Evolutionary conservation across 306 rosid species (phyloP).

Genomic region (Cucurbita argyrosperma): DNA sequence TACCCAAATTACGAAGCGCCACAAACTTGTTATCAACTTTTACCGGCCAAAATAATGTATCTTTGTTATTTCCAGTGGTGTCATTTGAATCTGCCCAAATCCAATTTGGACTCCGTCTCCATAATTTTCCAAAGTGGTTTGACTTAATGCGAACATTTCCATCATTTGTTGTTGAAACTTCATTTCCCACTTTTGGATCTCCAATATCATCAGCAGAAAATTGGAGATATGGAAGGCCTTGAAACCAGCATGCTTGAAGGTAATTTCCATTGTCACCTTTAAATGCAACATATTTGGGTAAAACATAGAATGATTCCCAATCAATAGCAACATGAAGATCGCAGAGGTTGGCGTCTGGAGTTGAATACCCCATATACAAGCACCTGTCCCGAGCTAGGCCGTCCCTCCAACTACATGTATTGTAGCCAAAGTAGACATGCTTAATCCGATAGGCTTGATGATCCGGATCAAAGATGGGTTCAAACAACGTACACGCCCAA

Average conservation of each 20-base stretch:
- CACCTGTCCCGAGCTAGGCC: background rate
- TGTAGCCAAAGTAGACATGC: background rate
- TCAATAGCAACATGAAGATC: background rate
- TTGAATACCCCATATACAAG: no score
- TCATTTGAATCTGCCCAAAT: background rate
- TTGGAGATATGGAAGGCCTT: no score
- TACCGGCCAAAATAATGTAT: background rate
- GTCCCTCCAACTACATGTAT: background rate
- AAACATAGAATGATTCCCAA: background rate
- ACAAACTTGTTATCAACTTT: background rate
- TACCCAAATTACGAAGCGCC: background rate
- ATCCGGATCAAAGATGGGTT: background rate
- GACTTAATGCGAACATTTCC: background rate
- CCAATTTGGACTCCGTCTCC: background rate
- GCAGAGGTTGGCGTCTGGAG: background rate
- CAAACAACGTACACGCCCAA: constrained; percentile 2
- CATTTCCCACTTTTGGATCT: no score
- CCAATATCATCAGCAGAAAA: no score
- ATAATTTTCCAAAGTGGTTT: background rate
- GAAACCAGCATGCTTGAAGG: background rate
- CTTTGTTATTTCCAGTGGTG: no score
- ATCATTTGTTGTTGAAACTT: background rate
- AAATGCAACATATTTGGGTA: constrained; percentile 7
- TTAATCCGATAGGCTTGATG: background rate
- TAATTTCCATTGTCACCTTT: background rate